Evolutionary conservation across 495 filamentous ascomycete genomes (phyloP), one percentile per base, ranked within the genome.

Genomic region (Podospora conica): DNA sequence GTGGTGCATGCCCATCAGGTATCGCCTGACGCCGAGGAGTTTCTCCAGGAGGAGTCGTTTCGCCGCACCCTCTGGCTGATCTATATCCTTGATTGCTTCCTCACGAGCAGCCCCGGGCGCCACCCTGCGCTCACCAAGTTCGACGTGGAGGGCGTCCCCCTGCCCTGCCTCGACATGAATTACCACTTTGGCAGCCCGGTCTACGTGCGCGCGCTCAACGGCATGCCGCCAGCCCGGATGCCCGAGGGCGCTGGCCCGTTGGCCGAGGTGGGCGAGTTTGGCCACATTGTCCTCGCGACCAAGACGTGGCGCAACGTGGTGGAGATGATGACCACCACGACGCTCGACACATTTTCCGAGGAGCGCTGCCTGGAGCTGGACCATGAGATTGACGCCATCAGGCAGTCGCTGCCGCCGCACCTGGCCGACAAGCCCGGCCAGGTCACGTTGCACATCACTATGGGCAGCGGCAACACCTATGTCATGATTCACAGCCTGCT

Each of bases 51-150:
- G 20, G 81, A 83, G 66, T 82, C 80, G 3, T 81, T 82, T 73
- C 79, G 81, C 27, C 79, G 81, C 28, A 81, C 81, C 1, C 68
- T 83, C 25, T 83, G 81, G 81, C 75, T 83, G 55, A 81, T 82
- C 61, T 82, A 83, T 68, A 81, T 83, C 40, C 76, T 83, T 33
- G 81, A 83, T 67, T 83, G 80, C 71, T 81, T 83, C 64, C 76
- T 83, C n/a, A 82, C 80, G 21, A 82, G 80, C 74, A 82, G 80
- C 67, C 81, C 81, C 58, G 81, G 81, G 59, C 81, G 81, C 29
- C 76, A 80, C 63, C 80, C 81, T 23, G 80, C 81, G 11, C 70
- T 83, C 22, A 77, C 80, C 15, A 71, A 75, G 53, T 77, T 77
- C 65, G 81, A 83, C 63, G 72, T 81, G 15, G 73, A 79, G 55